Evolutionary conservation across 495 filamentous ascomycete species (phyloP), one percentile per base, ranked within the genome.

Genomic region (Penicillium salamii): DNA sequence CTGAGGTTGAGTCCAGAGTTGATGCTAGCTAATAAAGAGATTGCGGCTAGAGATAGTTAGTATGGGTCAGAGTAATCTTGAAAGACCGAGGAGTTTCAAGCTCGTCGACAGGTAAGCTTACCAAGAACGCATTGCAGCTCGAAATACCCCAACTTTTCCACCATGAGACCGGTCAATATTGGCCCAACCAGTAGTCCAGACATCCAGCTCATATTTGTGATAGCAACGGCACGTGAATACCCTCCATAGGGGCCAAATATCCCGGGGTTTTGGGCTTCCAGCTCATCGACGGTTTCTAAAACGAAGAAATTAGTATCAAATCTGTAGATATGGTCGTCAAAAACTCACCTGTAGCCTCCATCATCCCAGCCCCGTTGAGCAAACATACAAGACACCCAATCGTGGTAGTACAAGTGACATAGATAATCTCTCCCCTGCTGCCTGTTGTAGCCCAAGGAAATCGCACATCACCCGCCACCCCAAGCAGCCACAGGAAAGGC

Each of bases 131-230:
- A 62, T 23, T 67, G 66, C 51, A 72, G 41, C 15, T 57, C 52
- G 9, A 57, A 61, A 52, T 70, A 76, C 2, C 65, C 71, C 26
- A 71, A 57, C 3, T 26, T 17, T 45, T 71, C 61, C 0, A 61
- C 55, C 7, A 76, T 24, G 9, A 55, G 48, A 1, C 67, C 68
- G 1, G 68, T 59, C 26, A 75, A 28, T 14, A 73, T 39, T 1
- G 72, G 72, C 1, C 71, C 71, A 7, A 58, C 41, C 11, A 73
- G 52, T 5, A 61, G 49, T 0, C 73, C 73, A 13, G 46, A 37
- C 12, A 63, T 68, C 49, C 61, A 74, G 18, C 57, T 64, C 46
- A 75, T 59, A 24, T 59, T 65, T 21, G 64, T 62, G 14, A 75
- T 34, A 1, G 70, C 57, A 33, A 68, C 53, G 12, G 66, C 71